Evolutionary conservation across 495 filamentous ascomycete genomes (phyloP).

Genomic region (Penicillium steckii): DNA sequence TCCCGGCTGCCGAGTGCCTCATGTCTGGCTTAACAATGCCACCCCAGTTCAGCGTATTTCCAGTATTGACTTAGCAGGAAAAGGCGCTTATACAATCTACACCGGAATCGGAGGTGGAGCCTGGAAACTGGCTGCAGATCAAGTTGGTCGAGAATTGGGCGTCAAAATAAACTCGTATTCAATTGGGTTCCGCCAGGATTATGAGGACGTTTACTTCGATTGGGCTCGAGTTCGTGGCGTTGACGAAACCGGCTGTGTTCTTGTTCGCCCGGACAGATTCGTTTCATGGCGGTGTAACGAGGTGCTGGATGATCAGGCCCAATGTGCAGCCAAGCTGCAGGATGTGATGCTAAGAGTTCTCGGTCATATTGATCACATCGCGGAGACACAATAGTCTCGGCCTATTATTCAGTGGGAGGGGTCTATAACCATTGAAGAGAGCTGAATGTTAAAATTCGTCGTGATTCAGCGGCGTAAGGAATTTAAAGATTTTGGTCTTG

Average conservation of each 20-base stretch:
- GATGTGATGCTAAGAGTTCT: conserved; percentile 17
- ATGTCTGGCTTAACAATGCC: conserved; percentile 52
- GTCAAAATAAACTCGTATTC: conserved; percentile 41
- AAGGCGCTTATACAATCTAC: conserved; percentile 46
- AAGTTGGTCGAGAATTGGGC: conserved; percentile 25
- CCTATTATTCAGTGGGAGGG: neutral
- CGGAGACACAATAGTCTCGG: neutral
- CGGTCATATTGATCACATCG: conserved; percentile 5
- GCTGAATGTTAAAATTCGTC: too few relatives aligned
- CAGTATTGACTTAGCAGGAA: conserved; percentile 52
- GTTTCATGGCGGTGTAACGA: conserved; percentile 37
- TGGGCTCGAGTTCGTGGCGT: conserved; percentile 46
- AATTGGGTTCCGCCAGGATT: conserved; percentile 51
- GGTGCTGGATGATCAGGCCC: conserved; percentile 4
- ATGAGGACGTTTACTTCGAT: conserved; percentile 52
- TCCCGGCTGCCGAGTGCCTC: conserved; percentile 51
- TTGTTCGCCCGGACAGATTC: conserved; percentile 49
- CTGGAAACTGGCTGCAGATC: conserved; percentile 47
- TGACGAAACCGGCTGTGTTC: conserved; percentile 51
- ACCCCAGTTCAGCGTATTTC: conserved; percentile 41
- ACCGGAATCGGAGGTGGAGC: conserved; percentile 48
- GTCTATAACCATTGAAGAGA: neutral
- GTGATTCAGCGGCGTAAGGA: too few relatives aligned
- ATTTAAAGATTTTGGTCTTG: too few relatives aligned
- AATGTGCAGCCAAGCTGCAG: conserved; percentile 11